Base-by-base conservation (phyloP, 176 grass and related monocot genomes). In the Rhynchospora breviuscula region DNA sequence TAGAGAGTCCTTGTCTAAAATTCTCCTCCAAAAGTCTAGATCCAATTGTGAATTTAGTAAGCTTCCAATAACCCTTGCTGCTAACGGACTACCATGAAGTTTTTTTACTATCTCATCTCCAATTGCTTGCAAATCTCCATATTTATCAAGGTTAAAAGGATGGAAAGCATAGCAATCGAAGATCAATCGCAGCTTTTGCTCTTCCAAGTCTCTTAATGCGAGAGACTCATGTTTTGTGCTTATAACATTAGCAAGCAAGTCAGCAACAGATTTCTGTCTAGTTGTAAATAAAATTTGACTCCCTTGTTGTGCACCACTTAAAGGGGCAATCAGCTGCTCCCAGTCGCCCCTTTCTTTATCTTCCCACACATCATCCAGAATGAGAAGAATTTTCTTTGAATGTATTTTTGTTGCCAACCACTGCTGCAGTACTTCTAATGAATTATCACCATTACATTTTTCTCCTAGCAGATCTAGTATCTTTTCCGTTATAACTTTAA, bases 311-410 rank as follows among this genome's bases (percentile, higher is more conserved):
- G 13, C 59, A 68, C 9, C 12, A 21, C 46, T 82, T 10, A 82
- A 82, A 45, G 67, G 35, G 23, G 45, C 51, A 6, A 85, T 13
- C 3, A 60, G 44, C 8, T 44, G 59, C 5, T 43, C 63, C 85
- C 85, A 87, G 10, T 64, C 64, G 6, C 31, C 25, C 35, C 11
- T 58, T 1, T 19, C 26, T 0, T 78, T 14, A n/a, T 85, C 70
- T 1, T 65, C 22, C 70, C 83, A 78, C 0, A 87, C 67, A 83
- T 87, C 85, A 87, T 87, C 85, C 12, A 87, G 44, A 58, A 87
- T 0, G 9, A 87, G 56, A 47, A 87, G 49, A 17, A 87, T 2
- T 61, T 58, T 88, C 51, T 62, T 64, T 18, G 40, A 61, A 1
- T 4, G 23, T 0, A 85, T 3, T 3, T 64, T 78, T 33, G 48